Percentiles rank a stretch among this genome's conserved stretches.
Conservation (phyloP, 176 grass and related monocot genomes). For the Elaeis guineensis region DNA sequence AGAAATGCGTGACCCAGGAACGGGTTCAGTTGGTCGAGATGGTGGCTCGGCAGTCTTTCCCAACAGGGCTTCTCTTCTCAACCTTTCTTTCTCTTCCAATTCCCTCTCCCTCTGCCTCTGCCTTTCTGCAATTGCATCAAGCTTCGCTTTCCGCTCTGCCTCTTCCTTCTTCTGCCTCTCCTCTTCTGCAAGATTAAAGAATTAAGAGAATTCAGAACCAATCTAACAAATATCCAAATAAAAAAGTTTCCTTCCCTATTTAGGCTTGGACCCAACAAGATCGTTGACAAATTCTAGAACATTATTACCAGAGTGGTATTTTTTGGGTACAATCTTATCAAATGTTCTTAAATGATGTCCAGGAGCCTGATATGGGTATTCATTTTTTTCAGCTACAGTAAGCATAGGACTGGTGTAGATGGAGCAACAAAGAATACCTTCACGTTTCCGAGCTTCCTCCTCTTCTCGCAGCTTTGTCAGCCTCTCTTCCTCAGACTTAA, state of each 20-base stretch:
- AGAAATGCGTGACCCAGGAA: background rate
- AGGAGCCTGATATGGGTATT: too few species aligned
- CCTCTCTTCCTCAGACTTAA: constrained; percentile 70
- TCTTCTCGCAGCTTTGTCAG: constrained; percentile 44
- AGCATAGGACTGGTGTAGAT: background rate
- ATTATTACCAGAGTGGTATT: too few species aligned
- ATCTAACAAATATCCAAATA: too few species aligned
- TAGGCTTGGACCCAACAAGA: too few species aligned
- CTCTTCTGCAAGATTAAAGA: constrained; percentile 56
- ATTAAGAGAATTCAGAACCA: too few species aligned
- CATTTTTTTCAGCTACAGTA: too few species aligned
- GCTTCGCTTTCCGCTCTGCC: constrained; percentile 62
- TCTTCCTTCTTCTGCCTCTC: constrained; percentile 78
- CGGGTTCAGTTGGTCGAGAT: background rate
- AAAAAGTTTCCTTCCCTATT: too few species aligned
- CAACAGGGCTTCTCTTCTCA: constrained; percentile 42
- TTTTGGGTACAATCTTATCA: too few species aligned
- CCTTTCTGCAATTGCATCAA: constrained; percentile 77
- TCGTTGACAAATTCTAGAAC: too few species aligned
- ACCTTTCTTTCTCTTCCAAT: constrained; percentile 60
- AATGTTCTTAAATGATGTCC: too few species aligned
- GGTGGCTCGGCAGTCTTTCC: constrained; percentile 23
- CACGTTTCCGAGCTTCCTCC: constrained; percentile 68
- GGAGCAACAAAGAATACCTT: constrained; percentile 36
- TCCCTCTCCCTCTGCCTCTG: constrained; percentile 67